phyloP scores from a whole-genome alignment of 1,284 basidiomycete species.

The Austroboletus niveus region DNA sequence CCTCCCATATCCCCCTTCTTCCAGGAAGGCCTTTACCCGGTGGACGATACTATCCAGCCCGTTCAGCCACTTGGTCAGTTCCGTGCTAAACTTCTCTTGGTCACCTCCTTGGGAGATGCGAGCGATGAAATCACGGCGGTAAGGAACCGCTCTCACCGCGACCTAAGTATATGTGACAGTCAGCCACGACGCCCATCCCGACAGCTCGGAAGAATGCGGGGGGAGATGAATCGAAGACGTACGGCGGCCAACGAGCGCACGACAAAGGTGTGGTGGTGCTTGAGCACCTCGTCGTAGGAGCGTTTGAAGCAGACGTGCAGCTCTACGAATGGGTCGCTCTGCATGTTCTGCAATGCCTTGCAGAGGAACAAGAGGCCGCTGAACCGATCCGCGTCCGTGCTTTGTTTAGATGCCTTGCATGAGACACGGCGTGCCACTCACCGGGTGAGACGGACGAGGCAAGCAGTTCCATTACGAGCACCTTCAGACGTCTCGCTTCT shows the following conservation, averaged over 20 bases:
- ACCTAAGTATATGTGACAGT: slow-evolving; percentile 49
- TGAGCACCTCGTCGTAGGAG: slow-evolving; percentile 83
- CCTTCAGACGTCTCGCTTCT: slow-evolving; percentile 57
- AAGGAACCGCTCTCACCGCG: slow-evolving; percentile 91
- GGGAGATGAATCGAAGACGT: slow-evolving; percentile 36
- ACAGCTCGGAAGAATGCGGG: background rate
- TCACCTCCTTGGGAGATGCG: slow-evolving; percentile 84
- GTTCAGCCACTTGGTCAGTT: slow-evolving; percentile 78
- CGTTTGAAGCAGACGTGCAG: slow-evolving; percentile 83
- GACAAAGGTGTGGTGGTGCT: slow-evolving; percentile 82
- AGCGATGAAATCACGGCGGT: slow-evolving; percentile 81
- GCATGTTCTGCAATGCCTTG: slow-evolving; percentile 74
- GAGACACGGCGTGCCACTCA: slow-evolving; percentile 33
- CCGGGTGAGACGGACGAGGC: slow-evolving; percentile 83
- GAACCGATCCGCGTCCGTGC: slow-evolving; percentile 1
- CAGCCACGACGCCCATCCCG: background rate
- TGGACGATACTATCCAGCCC: slow-evolving; percentile 73
- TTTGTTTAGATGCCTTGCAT: slow-evolving; percentile 7
- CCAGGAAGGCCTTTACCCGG: slow-evolving; percentile 68
- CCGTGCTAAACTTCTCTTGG: slow-evolving; percentile 68
- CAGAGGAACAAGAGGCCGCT: slow-evolving; percentile 33
- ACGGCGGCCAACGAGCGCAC: slow-evolving; percentile 83
- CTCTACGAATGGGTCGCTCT: slow-evolving; percentile 67
- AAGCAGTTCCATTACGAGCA: slow-evolving; percentile 51
- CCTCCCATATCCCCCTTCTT: slow-evolving; percentile 62